Evolutionary conservation across 2,329 filamentous ascomycete genomes (phyloP), one percentile per base, ranked within the genome.

Genomic region (Apiospora malaysiana): DNA sequence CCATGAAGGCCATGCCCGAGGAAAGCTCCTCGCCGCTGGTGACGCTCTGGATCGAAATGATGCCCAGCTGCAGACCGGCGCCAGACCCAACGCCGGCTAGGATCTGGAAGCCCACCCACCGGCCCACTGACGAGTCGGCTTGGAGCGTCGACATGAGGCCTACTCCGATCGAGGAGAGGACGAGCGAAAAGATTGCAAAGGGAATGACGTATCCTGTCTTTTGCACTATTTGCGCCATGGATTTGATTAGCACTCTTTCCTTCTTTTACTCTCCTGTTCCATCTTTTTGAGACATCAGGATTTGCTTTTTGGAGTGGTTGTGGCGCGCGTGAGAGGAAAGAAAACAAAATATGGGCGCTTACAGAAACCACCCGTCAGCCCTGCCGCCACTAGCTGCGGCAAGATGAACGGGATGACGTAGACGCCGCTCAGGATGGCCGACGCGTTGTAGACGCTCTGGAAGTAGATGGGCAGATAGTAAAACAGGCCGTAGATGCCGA

Each of bases 51-150:
- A 81, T 82, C 1, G 82, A 83, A 40, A 84, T 81, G 16, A 83
- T 73, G 1, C 82, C 79, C 2, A 32, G 81, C 68, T 85, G 83
- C 68, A 85, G 76, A 21, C 79, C 77, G 4, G 82, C 67, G 42
- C 84, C 84, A 10, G 82, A 75, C 7, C 83, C 84, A 2, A 81
- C 65, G 40, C 84, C 84, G 45, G 79, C 79, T 45, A 85, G 69
- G 40, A 80, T 79, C 75, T 84, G 83, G 72, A 81, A 84, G 2
- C 83, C 82, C 68, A 84, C 82, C 84, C 84, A 86, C 8, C 45
- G 6, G 42, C 77, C 74, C 0, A 32, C 23, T 7, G 49, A 18
- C 23, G 49, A 32, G 78, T 74, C 23, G 9, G 47, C 47, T 4
- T 5, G 72, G 68, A 23, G 80, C 80, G 46, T 77, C 66, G 1